These are phyloP conservation scores for Curvularia sp. DNA, from an alignment of 2,329 filamentous ascomycete species.

Conservation along the genomic window DNA sequence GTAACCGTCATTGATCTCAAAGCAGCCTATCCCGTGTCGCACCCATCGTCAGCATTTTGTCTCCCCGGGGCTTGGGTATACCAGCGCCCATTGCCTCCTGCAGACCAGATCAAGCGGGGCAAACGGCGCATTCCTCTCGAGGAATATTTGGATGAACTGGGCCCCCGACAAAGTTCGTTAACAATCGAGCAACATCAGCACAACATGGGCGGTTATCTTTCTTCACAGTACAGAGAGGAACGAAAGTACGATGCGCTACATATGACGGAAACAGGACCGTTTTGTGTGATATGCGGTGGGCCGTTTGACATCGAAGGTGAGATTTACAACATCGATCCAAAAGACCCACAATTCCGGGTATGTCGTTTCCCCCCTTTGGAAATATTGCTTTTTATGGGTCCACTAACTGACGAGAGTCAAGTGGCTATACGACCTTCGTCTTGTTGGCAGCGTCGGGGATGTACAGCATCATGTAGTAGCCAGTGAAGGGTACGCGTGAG, in stretches of 20 bases:
- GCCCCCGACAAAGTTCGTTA: background rate
- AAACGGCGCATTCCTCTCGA: slow-evolving; percentile 4
- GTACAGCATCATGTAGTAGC: slow-evolving; percentile 21
- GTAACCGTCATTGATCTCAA: slow-evolving; percentile 20
- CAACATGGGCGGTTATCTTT: slow-evolving; percentile 27
- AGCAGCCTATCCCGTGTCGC: slow-evolving; percentile 7
- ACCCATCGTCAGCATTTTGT: slow-evolving; percentile 1
- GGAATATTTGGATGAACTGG: background rate
- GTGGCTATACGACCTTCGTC: slow-evolving; percentile 37
- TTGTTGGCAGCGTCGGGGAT: slow-evolving; percentile 27
- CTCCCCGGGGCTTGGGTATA: background rate
- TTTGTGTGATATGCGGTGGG: slow-evolving; percentile 39
- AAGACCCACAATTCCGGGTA: slow-evolving; percentile 30
- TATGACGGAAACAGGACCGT: slow-evolving; percentile 34
- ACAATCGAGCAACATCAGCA: background rate
- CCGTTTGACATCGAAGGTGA: slow-evolving; percentile 36
- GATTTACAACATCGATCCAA: slow-evolving; percentile 31
- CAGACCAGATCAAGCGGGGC: slow-evolving; percentile 3
- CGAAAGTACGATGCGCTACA: slow-evolving; percentile 29
- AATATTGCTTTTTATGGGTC: background rate
- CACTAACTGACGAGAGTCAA: slow-evolving; percentile 7
- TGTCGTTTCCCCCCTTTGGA: background rate
- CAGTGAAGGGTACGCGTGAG: slow-evolving; percentile 16
- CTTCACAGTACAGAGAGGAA: slow-evolving; percentile 13
- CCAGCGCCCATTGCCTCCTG: slow-evolving; percentile 1